Conservation (phyloP, 352 stramenopile species). For the Globisporangium perplexum region DNA sequence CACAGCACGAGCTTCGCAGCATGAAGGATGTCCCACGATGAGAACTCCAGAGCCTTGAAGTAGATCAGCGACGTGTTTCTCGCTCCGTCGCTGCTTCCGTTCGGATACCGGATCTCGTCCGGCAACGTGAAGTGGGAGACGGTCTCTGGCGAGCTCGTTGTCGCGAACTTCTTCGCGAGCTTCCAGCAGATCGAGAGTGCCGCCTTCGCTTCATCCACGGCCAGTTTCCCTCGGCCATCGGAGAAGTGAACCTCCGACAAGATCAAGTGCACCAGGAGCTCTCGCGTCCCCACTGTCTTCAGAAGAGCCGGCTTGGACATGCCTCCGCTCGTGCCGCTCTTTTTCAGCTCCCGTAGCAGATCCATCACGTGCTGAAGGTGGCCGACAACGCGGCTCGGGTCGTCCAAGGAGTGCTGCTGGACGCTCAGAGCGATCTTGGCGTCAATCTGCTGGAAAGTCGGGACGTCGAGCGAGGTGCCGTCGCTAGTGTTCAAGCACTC, state of each 20-base stretch:
- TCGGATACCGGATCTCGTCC: constrained; percentile 18
- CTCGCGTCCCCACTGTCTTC: constrained; percentile 46
- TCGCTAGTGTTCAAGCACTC: neutral
- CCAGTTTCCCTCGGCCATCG: constrained; percentile 28
- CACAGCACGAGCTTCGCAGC: constrained; percentile 52
- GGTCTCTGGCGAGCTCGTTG: constrained; percentile 8
- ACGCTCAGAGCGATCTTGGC: constrained; percentile 18
- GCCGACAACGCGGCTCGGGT: constrained; percentile 15
- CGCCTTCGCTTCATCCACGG: constrained; percentile 51
- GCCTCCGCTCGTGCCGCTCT: neutral
- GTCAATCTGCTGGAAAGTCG: constrained; percentile 30
- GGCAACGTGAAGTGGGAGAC: constrained; percentile 33
- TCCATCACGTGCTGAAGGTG: constrained; percentile 17
- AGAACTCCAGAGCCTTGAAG: constrained; percentile 65
- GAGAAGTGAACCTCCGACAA: constrained; percentile 52
- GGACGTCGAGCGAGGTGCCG: neutral
- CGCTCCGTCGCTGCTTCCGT: neutral
- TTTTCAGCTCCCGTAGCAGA: constrained; percentile 11
- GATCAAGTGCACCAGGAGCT: constrained; percentile 41
- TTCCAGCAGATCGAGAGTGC: constrained; percentile 69
- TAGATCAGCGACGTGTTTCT: constrained; percentile 26
- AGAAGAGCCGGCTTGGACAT: constrained; percentile 4
- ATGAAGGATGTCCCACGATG: constrained; percentile 65
- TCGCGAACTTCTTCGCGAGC: constrained; percentile 40
- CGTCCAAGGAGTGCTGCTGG: constrained; percentile 3